Evolutionary conservation across 2,329 filamentous ascomycete species (phyloP).

Genomic region (Rhynchosporium agropyri): DNA sequence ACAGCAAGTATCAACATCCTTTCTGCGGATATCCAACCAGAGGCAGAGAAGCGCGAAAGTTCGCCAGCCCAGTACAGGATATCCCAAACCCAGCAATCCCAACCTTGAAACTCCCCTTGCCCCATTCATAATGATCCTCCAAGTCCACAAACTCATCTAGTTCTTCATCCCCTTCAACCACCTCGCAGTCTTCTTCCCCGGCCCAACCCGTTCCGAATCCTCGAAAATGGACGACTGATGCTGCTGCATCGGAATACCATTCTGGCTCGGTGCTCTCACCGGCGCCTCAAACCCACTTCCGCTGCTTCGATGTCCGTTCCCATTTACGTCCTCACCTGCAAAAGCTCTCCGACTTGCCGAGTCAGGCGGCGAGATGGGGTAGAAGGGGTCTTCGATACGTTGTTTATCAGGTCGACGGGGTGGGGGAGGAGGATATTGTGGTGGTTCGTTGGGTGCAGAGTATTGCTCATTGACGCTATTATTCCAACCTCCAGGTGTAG

Average conservation of each 20-base stretch:
- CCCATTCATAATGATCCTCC: too few relatives aligned
- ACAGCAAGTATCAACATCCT: too few relatives aligned
- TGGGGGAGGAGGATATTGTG: slow-evolving; percentile 13
- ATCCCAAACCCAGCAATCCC: too few relatives aligned
- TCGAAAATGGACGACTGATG: background rate
- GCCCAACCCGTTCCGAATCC: slow-evolving; percentile 5
- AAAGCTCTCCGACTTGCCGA: slow-evolving; percentile 5
- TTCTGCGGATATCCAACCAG: too few relatives aligned
- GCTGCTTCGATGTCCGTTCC: background rate
- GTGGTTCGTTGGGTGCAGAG: slow-evolving; percentile 2
- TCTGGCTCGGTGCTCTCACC: slow-evolving; percentile 7
- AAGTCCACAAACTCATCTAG: background rate
- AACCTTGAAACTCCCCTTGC: too few relatives aligned
- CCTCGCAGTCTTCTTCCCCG: slow-evolving; percentile 14
- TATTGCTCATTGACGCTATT: background rate
- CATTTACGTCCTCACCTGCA: slow-evolving; percentile 10
- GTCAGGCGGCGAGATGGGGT: slow-evolving; percentile 10
- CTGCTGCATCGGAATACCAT: slow-evolving; percentile 7
- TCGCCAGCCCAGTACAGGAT: too few relatives aligned
- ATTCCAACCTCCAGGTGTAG: slow-evolving; percentile 1
- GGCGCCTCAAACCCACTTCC: background rate
- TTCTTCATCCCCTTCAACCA: slow-evolving; percentile 19
- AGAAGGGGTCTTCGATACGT: slow-evolving; percentile 11
- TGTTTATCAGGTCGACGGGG: slow-evolving; percentile 13
- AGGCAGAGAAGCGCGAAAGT: too few relatives aligned